These are phyloP conservation scores for Rhinocladiella mackenziei DNA, from an alignment of 2,329 filamentous ascomycete genomes.

Conservation along the genomic window DNA sequence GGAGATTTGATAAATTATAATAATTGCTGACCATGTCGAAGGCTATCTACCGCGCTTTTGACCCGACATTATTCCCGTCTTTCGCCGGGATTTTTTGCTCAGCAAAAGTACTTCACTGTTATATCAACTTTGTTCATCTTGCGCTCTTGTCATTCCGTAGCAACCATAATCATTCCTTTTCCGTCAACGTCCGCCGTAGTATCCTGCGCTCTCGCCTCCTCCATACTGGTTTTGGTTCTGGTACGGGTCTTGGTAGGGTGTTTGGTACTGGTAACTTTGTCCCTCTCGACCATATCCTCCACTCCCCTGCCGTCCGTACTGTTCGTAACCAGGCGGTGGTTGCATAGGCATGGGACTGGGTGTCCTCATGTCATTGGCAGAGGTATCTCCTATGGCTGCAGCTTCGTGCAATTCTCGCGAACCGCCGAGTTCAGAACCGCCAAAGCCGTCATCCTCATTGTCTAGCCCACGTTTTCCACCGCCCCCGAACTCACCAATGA, in stretches of 20 bases:
- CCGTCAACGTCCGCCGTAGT: conserved; percentile 22
- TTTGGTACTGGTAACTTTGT: conserved; percentile 18
- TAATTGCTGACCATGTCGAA: too few relatives aligned
- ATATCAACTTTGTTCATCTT: neutral
- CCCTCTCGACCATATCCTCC: conserved; percentile 9
- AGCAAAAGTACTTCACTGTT: neutral
- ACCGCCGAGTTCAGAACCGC: conserved; percentile 17
- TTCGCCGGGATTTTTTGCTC: neutral
- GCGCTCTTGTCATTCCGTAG: neutral
- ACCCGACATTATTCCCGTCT: neutral
- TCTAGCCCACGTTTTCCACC: conserved; percentile 21
- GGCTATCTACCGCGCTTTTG: too few relatives aligned
- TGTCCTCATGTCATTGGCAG: conserved; percentile 6
- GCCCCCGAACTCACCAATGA: conserved; percentile 19
- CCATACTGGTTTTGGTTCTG: conserved; percentile 14
- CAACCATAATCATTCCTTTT: neutral
- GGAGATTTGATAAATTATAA: conserved; percentile 27
- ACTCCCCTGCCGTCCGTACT: conserved; percentile 13
- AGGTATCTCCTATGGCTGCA: conserved; percentile 4
- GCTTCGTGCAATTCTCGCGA: conserved; percentile 20
- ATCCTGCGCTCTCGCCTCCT: conserved; percentile 14
- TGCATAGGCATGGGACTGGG: conserved; percentile 24
- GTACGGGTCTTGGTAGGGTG: conserved; percentile 18
- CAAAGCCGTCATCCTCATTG: conserved; percentile 8
- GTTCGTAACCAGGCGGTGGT: conserved; percentile 23